These are phyloP conservation scores for Pleodorina starrii DNA, from an alignment of 139 green algal species.

Conservation along the genomic window DNA sequence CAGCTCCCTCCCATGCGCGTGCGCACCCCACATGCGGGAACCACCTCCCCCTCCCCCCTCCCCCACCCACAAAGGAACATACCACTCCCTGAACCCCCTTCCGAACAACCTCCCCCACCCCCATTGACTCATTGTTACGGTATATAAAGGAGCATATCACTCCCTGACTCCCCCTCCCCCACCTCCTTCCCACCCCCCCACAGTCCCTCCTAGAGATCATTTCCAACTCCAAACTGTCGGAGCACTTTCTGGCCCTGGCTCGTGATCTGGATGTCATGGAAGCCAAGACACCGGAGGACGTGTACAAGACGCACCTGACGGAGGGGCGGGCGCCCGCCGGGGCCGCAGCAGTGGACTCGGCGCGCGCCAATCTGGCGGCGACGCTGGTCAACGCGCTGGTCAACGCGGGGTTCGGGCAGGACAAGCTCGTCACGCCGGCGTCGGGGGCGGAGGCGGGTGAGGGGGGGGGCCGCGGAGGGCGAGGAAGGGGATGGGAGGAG, in stretches of 20 bases:
- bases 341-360: slow-evolving; percentile 86
- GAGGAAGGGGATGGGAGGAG: too few species aligned
- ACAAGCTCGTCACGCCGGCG: slow-evolving; percentile 69
- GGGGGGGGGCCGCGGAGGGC: too few species aligned
- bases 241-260: slow-evolving; percentile 94
- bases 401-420: slow-evolving; percentile 95
- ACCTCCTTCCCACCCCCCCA: too few species aligned
- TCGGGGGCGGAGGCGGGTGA: not conserved
- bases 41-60: too few species aligned
- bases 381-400: slow-evolving; percentile 99
- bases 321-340: slow-evolving; percentile 82
- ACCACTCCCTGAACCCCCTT: too few species aligned
- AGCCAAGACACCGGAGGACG: slow-evolving; percentile 93
- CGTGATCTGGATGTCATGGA: slow-evolving; percentile 99
- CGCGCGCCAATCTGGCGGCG: slow-evolving; percentile 93
- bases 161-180: too few species aligned
- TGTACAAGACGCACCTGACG: slow-evolving; percentile 96
- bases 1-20: too few species aligned
- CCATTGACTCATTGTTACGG: too few species aligned
- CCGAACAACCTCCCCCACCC: too few species aligned
- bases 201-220: slow-evolving; percentile 80
- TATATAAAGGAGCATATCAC: too few species aligned
- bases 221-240: slow-evolving; percentile 83
- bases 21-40: too few species aligned
- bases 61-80: too few species aligned